A percentile compares a stretch with the other conserved stretches of the same genome.
These are phyloP conservation scores for Pyrrhoderma lamaoense DNA, from an alignment of 1,284 basidiomycete genomes.

Conservation along the genomic window DNA sequence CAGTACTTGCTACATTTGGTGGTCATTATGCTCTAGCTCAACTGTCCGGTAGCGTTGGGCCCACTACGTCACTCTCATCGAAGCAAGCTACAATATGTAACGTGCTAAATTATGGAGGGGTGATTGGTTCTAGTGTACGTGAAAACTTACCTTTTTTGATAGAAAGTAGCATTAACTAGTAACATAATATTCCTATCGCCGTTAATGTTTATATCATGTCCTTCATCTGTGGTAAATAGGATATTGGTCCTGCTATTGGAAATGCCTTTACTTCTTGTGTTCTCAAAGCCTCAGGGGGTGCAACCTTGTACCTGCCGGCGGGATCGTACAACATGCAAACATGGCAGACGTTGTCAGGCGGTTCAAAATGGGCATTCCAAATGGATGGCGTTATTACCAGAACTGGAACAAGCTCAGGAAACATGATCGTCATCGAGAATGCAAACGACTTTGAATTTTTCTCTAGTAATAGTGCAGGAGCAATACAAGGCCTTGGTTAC, in stretches of 20 bases:
- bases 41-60: conserved; percentile 27
- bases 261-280: conserved; percentile 27
- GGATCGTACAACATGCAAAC: conserved; percentile 24
- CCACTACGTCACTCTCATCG: conserved; percentile 23
- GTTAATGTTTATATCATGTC: too few relatives aligned
- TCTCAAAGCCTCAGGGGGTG: conserved; percentile 17
- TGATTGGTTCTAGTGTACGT: conserved; percentile 24
- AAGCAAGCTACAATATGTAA: conserved; percentile 28
- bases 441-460: conserved; percentile 33
- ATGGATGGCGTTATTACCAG: conserved; percentile 25
- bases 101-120: conserved; percentile 28
- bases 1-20: not conserved
- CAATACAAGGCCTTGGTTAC: conserved; percentile 30
- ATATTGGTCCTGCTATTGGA: conserved; percentile 31
- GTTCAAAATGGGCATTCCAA: conserved; percentile 25
- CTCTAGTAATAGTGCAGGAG: conserved; percentile 31
- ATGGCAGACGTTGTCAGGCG: conserved; percentile 22
- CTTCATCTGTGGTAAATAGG: conserved; percentile 16
- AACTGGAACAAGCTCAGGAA: conserved; percentile 26
- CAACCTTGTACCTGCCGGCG: conserved; percentile 22
- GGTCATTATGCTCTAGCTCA: conserved; percentile 19
- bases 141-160: too few relatives aligned
- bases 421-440: conserved; percentile 30
- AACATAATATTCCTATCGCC: too few relatives aligned
- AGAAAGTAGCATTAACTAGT: too few relatives aligned